Evolutionary conservation across 164 flowering plant genomes (phyloP), one percentile per base, ranked within the genome.

Genomic region (Liriodendron chinense): DNA sequence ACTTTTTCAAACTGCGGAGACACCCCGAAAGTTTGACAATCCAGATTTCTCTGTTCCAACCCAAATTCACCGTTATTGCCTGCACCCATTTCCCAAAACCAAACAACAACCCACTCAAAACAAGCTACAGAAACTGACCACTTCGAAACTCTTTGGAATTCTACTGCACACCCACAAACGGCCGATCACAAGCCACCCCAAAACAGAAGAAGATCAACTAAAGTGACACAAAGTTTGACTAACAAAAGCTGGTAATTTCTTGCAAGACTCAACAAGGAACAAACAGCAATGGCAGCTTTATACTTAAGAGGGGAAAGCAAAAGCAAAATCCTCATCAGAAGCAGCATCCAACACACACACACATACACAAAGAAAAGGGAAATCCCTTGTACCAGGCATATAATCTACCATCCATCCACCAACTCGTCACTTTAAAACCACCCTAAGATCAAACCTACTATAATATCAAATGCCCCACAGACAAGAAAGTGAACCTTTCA

Each of bases 181-280:
- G 79, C 71, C 72, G 62, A 75, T 28, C 28, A 67, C 49, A 69
- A 69, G 67, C 43, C 70, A 77, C 76, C 70, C 25, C 64, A 34
- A 69, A 71, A 68, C 61, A 77, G 65, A 78, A 80, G 81, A 77
- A 80, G 80, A 65, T 68, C 74, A 78, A 78, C 68, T 73, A 82
- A 84, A 84, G 84, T 80, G 50, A 86, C 89, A 85, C 83, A 71
- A 81, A 78, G 85, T 85, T 91, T 89, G 89, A 88, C 91, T 82
- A 82, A 20, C 77, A 85, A 72, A 79, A 76, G 82, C 80, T 65
- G 81, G 85, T 78, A 86, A 85, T 86, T 80, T 84, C 92, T 89
- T 86, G 92, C 87, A 87, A 82, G 85, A 84, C 92, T 91, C 86
- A 83, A 90, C 90, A 92, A 93, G 89, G 93, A 89, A 93, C 90